Conservation (phyloP, 2,329 filamentous ascomycete species). For the Ophiostoma triangulosporum region DNA sequence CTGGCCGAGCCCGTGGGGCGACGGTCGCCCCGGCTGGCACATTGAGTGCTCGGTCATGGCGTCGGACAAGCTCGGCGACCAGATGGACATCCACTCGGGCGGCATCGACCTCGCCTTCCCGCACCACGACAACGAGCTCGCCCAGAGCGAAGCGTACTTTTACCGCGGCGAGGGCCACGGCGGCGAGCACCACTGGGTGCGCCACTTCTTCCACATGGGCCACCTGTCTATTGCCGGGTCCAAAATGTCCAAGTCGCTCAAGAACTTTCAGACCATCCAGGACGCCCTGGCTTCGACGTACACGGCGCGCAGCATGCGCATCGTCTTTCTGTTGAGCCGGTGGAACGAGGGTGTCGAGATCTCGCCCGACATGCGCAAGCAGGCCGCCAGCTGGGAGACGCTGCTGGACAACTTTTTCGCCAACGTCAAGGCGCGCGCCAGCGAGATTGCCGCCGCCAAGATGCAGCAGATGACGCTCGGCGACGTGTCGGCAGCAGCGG, state of each 20-base stretch:
- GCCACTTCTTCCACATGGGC: constrained; percentile 65
- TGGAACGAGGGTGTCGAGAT: constrained; percentile 62
- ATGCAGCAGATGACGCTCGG: constrained; percentile 9
- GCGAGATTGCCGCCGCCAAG: constrained; percentile 1
- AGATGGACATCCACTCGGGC: constrained; percentile 59
- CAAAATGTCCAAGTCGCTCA: constrained; percentile 62
- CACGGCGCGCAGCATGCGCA: constrained; percentile 51
- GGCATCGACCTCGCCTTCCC: constrained; percentile 47
- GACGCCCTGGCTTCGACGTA: constrained; percentile 48
- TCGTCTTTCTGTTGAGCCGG: constrained; percentile 53
- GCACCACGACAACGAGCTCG: constrained; percentile 50
- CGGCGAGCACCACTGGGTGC: constrained; percentile 39
- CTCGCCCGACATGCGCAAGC: constrained; percentile 48
- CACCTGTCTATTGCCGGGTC: constrained; percentile 34
- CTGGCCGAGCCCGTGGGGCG: constrained; percentile 56
- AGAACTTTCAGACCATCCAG: constrained; percentile 61
- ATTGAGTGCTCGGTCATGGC: constrained; percentile 67
- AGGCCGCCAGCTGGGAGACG: constrained; percentile 46
- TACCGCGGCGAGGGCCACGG: constrained; percentile 20
- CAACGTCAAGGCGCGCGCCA: constrained; percentile 13
- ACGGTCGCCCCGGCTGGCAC: constrained; percentile 58
- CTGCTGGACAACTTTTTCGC: constrained; percentile 15
- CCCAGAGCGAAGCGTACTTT: constrained; percentile 61
- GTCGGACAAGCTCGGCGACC: constrained; percentile 47
- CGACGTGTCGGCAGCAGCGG: not conserved